Base-by-base conservation (phyloP, 2,329 filamentous ascomycete genomes). In the Colletotrichum lini region DNA sequence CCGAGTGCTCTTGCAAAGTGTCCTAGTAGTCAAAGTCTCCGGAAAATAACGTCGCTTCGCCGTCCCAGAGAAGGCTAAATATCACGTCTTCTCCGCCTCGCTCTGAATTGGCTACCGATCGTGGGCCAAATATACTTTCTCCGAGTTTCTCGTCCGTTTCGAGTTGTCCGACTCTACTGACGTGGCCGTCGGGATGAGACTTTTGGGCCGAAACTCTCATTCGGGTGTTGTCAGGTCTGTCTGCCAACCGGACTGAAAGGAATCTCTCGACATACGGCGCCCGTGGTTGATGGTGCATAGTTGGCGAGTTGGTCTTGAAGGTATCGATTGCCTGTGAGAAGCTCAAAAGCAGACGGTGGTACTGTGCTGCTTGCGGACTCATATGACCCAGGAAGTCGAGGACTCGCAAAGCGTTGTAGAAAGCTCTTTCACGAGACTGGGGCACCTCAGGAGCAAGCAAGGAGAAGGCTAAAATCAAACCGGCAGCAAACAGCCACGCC, bases 401-500 rank as follows among this genome's bases (percentile, higher is more conserved):
- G 8, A 57, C 23, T 10, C 56, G 49, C 5, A 61, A 30, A 3
- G 56, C 53, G 3, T 47, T 57, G 21, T 57, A 64, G 18, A 70
- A 70, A 2, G 63, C 50, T 12, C 23, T 63, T 6, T 18, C 60
- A 35, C 38, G 38, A 35, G 15, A 3, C 52, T 35, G 16, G 12
- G 47, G 35, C 1, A 50, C 50, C 2, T 23, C 44, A 2, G 23
- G 35, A 15, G 58, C 42, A 26, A 70, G 63, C 3, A 67, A 21
- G 1, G 56, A 58, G 18, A 91, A 86, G 0, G 89, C 88, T 0
- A 90, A 80, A 0, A 90, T 84, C 0, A 91, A 78, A 0, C 88
- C 88, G 2, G 89, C 86, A 0, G 87, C 86, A 67, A 91, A 90
- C 0, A 89, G 30, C 65, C 65, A 72, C 0, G 53, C 59, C 1